Evolutionary conservation across 179 eudicot genomes (phyloP), one percentile per base, ranked within the genome.

Genomic region (Spinacia oleracea): DNA sequence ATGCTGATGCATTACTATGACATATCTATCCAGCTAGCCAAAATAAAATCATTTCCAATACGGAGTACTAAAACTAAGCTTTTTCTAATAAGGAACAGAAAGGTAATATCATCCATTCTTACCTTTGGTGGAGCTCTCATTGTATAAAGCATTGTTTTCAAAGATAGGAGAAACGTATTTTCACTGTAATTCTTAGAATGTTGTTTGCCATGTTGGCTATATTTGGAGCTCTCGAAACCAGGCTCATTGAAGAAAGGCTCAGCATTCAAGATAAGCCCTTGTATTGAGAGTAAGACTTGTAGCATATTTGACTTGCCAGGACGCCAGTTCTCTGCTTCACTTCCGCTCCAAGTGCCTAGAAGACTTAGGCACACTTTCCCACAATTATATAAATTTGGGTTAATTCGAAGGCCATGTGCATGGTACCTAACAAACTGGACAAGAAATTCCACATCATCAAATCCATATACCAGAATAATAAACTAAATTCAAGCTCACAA

Each of bases 321-420:
- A 32, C 74, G 85, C 98, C 98, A 94, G 72, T 79, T 90, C 81
- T 94, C 92, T 66, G 69, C 81, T 65, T 72, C 64, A 20, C 72
- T 55, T 70, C 98, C 97, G 62, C 70, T 51, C 98, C 97, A 92
- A 68, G 97, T 92, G 75, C 91, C 91, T 43, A 94, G 87, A 67
- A 94, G 96, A 86, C 98, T 94, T 25, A 94, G 80, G 86, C 98
- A 94, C 46, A 94, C 97, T 85, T 89, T 90, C 67, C 98, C 98
- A 78, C 81, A 70, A 50, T 77, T 31, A 66, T 90, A 90, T 83
- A 94, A 73, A 84, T 94, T 94, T n/a, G 97, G 97, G 80, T 94
- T 94, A 66, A 94, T 60, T 31, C 91, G 90, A 74, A 92, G 91
- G 32, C 97, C 98, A 74, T 91, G 91, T 21, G 98, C 86, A 81